Base-by-base conservation (phyloP, 345 rosid genomes). In the Moricandia moricandioides region DNA sequence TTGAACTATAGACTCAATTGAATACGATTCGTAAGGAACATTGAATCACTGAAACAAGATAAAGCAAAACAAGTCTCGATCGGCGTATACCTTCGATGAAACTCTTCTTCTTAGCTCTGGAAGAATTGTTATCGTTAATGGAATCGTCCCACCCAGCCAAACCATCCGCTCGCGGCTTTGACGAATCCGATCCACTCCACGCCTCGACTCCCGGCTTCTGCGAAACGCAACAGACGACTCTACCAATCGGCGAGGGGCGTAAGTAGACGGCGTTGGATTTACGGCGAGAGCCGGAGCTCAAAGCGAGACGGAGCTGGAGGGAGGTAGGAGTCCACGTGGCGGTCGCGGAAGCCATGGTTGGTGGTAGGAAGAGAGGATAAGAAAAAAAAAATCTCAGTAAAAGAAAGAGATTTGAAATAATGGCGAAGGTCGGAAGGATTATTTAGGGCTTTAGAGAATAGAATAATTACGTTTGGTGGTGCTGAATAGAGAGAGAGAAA, bases 261-360 rank as follows among this genome's bases (percentile, higher is more conserved):
- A 73, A 59, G n/a, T 71, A 72, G 43, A 72, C 37, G 27, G 79
- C 18, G 5, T 75, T 78, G 3, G 82, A 73, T 24, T 34, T 77
- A 75, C 75, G 59, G 56, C 70, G 58, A 57, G 43, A 74, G 75
- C 77, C 12, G 73, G 76, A 68, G 75, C 63, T 79, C 37, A 90
- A 7, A 61, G 93, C 95, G 34, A 90, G 78, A 16, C 95, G 97
- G 65, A 94, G 95, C 91, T 94, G 97, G 65, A 84, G 96, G 27
- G 96, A 90, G 84, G 68, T 81, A 67, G 97, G 95, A 5, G 88
- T 71, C 78, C 87, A 85, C 79, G 87, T 71, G 74, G 85, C 83
- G 6, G 84, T 65, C 65, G 84, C 73, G 8, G 87, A 83, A 64
- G 88, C 85, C 90, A 88, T 87, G 37, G 63, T 43, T 87, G 37